Evolutionary conservation across 202 grass and related monocot species (phyloP).

Genomic region (Saccharum hybrid): DNA sequence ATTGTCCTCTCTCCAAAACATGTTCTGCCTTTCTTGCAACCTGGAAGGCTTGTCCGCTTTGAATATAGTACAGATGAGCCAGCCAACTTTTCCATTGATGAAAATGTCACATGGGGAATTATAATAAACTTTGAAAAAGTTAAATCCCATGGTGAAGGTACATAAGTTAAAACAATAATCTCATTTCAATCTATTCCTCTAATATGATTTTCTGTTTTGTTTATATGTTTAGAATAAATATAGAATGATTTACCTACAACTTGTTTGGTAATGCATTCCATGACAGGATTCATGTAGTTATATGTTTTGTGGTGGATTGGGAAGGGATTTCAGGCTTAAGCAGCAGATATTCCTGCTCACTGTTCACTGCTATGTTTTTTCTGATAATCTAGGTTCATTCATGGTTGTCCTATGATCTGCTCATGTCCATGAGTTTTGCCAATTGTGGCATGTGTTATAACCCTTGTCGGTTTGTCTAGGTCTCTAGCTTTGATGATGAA

Average conservation of each 20-base stretch:
- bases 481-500: conserved; percentile 7
- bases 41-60: conserved; percentile 77
- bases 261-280: conserved; percentile 29
- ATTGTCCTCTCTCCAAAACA: conserved; percentile 86
- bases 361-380: not conserved
- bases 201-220: conserved; percentile 22
- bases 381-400: not conserved
- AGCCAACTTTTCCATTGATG: conserved; percentile 53
- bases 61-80: conserved; percentile 55
- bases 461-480: not conserved
- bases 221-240: not conserved
- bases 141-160: conserved; percentile 81
- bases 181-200: conserved; percentile 1
- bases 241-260: not conserved
- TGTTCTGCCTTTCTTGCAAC: conserved; percentile 89
- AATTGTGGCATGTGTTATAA: not conserved
- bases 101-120: conserved; percentile 72
- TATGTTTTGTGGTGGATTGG: not conserved
- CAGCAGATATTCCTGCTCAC: conserved; percentile 4
- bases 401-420: conserved; percentile 8
- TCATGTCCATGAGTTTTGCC: conserved; percentile 22
- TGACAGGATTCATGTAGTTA: conserved; percentile 21
- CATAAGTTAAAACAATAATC: conserved; percentile 5
- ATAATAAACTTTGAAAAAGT: conserved; percentile 89
- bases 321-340: conserved; percentile 18